These are phyloP conservation scores for Solanum megistacrolobum DNA, from an alignment of 257 asterid genomes.

Conservation along the genomic window DNA sequence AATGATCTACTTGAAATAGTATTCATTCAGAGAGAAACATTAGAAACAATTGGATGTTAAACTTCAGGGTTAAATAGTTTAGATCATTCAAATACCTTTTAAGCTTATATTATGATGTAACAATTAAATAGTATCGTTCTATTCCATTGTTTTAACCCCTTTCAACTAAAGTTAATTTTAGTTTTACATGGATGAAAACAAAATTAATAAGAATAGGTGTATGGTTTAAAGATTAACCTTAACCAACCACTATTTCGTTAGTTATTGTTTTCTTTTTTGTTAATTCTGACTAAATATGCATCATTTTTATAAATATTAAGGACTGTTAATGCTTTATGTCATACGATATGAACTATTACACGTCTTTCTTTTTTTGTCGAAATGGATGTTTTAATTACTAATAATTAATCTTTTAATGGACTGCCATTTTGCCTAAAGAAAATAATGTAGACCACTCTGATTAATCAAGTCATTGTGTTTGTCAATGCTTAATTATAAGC, in stretches of 20 bases:
- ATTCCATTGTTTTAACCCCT: not conserved
- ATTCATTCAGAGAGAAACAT: not conserved
- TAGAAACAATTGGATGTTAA: not conserved
- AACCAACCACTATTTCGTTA: not conserved
- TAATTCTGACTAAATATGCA: not conserved
- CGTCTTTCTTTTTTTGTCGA: not conserved
- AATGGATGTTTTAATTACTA: no score
- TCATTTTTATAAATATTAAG: no score
- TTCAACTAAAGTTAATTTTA: not conserved
- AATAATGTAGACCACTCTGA: not conserved
- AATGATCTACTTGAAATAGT: not conserved
- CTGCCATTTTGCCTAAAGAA: not conserved
- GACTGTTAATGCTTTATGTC: not conserved
- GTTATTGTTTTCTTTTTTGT: not conserved
- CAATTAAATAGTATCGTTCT: not conserved
- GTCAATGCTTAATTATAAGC: not conserved
- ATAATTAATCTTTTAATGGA: no score
- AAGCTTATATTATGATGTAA: not conserved
- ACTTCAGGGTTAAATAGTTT: not conserved
- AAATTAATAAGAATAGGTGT: no score
- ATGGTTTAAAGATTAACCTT: no score
- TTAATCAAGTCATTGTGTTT: not conserved
- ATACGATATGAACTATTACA: not conserved
- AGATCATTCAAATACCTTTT: not conserved
- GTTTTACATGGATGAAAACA: no score